Base-by-base conservation (phyloP, 805 yeast genomes). In the Metschnikowia peoriensis region DNA sequence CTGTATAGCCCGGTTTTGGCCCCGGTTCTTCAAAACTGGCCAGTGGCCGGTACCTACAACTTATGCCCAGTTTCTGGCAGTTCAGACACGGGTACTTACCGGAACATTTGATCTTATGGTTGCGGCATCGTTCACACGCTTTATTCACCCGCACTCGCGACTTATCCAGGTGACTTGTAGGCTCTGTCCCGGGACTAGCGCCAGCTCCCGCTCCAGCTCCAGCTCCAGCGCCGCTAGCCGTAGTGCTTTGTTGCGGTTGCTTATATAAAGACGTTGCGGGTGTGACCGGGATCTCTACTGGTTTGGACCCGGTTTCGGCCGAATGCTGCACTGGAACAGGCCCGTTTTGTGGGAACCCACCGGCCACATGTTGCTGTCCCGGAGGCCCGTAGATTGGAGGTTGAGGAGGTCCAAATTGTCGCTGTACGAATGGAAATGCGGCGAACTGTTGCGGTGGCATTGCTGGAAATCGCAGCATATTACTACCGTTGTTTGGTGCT, bases 101-200 rank as follows among this genome's bases (percentile, higher is more conserved):
- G 47, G 81, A 73, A 62, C 87, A 83, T 58, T 83, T 82, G 52
- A 80, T 79, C 63, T 83, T 82, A 54, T 79, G 82, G 38, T 70
- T 66, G 51, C 83, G 69, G 62, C 87, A 83, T 22, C 82, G 68
- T 49, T 77, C 80, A 56, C 87, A 83, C 1, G 86, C 87, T 55
- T 72, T 76, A 49, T 71, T 67, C 9, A 80, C 85, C 43, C 83
- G 63, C 52, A 72, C 56, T 32, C 79, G 61, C 27, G 17, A 50
- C 34, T 43, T 45, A 9, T 47, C 51, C 22, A 22, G 22, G 22
- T 22, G 22, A 22, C 22, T 22, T 22, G 4, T 4, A 22, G 22
- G 22, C 22, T 22, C 22, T 22, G 22, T 22, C 22, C 22, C 22
- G 22, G 22, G 22, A 22, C 22, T 22, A 22, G 22, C 22, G 4